phyloP scores from a whole-genome alignment of 2,329 filamentous ascomycete genomes.

The Endocalyx cinctus region DNA sequence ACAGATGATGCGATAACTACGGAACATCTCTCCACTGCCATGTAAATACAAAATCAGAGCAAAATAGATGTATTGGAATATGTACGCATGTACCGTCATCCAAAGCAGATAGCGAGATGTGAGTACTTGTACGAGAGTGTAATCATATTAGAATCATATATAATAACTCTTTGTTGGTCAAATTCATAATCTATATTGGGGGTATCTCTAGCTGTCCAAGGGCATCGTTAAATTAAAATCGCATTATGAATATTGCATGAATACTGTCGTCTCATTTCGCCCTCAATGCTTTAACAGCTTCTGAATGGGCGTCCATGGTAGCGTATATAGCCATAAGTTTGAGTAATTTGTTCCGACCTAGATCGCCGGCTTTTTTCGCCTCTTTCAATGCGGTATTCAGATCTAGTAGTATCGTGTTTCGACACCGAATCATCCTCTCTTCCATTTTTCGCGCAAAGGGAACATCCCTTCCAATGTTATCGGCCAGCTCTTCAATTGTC shows the following conservation, averaged over 20 bases:
- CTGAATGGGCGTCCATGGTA: conserved; percentile 46
- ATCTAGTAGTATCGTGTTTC: conserved; percentile 54
- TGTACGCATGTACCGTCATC: conserved; percentile 14
- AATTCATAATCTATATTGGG: conserved; percentile 9
- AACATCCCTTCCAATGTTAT: conserved; percentile 40
- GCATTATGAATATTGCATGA: no score
- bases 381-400: conserved; percentile 44
- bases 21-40: conserved; percentile 47
- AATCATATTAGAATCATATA: conserved; percentile 9
- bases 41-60: no score
- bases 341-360: conserved; percentile 42
- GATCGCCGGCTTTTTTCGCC: conserved; percentile 35
- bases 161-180: not conserved
- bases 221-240: no score
- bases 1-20: conserved; percentile 52
- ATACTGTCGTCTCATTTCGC: no score
- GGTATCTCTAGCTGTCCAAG: conserved; percentile 11
- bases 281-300: conserved; percentile 48
- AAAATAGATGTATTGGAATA: no score
- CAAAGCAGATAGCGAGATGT: no score
- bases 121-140: conserved; percentile 15
- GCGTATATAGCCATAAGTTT: conserved; percentile 50
- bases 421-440: conserved; percentile 47
- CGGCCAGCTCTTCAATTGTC: conserved; percentile 36
- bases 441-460: conserved; percentile 49